These are phyloP conservation scores for Austroboletus niveus DNA, from an alignment of 1,284 basidiomycete species.

Conservation along the genomic window DNA sequence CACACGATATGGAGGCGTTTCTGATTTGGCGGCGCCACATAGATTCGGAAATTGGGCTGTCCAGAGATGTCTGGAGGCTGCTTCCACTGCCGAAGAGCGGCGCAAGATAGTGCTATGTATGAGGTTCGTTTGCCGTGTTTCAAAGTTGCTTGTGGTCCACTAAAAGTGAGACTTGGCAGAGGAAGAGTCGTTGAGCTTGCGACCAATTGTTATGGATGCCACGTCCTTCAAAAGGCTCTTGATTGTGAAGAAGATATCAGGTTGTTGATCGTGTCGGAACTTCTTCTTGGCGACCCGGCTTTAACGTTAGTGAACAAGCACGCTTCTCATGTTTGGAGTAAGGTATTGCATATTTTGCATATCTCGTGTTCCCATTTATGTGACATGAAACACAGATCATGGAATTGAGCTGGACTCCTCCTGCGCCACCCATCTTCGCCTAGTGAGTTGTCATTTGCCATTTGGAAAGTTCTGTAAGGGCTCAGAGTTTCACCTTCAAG, in stretches of 20 bases:
- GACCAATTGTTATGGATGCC: slow-evolving; percentile 83
- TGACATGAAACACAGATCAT: slow-evolving; percentile 54
- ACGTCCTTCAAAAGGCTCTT: slow-evolving; percentile 83
- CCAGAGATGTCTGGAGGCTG: slow-evolving; percentile 76
- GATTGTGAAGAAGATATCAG: slow-evolving; percentile 83
- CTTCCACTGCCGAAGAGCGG: slow-evolving; percentile 65
- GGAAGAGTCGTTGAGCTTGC: slow-evolving; percentile 80
- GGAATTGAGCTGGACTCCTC: slow-evolving; percentile 79
- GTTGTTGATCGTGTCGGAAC: slow-evolving; percentile 74
- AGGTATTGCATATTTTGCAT: slow-evolving; percentile 43
- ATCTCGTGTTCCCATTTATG: not conserved
- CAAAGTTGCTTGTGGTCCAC: slow-evolving; percentile 9
- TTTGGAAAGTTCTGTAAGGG: not conserved
- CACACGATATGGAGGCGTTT: slow-evolving; percentile 2
- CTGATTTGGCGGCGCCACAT: slow-evolving; percentile 11
- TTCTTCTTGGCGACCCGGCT: slow-evolving; percentile 75
- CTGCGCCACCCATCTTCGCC: slow-evolving; percentile 79
- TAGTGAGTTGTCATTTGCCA: slow-evolving; percentile 50
- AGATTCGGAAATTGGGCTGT: slow-evolving; percentile 88
- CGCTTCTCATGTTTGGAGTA: slow-evolving; percentile 85
- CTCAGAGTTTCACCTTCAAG: slow-evolving; percentile 36
- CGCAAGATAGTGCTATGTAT: slow-evolving; percentile 78
- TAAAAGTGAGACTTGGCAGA: slow-evolving; percentile 35
- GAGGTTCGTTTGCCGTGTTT: slow-evolving; percentile 49
- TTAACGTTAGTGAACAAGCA: slow-evolving; percentile 83